A percentile compares a stretch with the other conserved stretches of the same genome.
Evolutionary conservation across 208 protist species (phyloP).

Genomic region (Acanthamoeba triangularis): DNA sequence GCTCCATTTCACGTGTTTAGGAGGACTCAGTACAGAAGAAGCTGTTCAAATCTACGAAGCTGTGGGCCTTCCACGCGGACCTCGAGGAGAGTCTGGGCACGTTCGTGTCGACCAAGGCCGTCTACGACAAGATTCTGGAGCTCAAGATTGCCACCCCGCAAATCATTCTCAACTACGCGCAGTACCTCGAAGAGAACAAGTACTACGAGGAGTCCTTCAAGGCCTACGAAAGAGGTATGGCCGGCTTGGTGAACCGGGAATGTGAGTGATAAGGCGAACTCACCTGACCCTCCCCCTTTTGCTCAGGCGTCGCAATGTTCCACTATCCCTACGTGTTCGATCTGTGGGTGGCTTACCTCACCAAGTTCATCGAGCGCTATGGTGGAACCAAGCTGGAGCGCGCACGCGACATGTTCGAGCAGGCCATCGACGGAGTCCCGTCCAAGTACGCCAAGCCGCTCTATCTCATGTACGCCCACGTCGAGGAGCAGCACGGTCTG

Average conservation of each 20-base stretch:
- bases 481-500: slow-evolving; percentile 93
- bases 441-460: slow-evolving; percentile 86
- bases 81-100: slow-evolving; percentile 91
- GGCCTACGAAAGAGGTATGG: slow-evolving; percentile 84
- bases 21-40: slow-evolving; percentile 63
- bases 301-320: slow-evolving; percentile 91
- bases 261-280: background rate
- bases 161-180: slow-evolving; percentile 94
- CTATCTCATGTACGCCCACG: slow-evolving; percentile 94
- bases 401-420: slow-evolving; percentile 96
- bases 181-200: slow-evolving; percentile 93
- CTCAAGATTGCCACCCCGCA: slow-evolving; percentile 92
- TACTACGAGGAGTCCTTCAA: slow-evolving; percentile 93
- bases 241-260: background rate
- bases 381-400: slow-evolving; percentile 94
- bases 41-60: slow-evolving; percentile 91
- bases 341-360: slow-evolving; percentile 95
- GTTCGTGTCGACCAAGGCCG: slow-evolving; percentile 80
- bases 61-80: slow-evolving; percentile 95
- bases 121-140: slow-evolving; percentile 92
- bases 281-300: background rate
- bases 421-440: slow-evolving; percentile 88
- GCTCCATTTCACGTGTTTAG: slow-evolving; percentile 8
- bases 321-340: slow-evolving; percentile 92
- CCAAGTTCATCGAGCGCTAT: slow-evolving; percentile 94